Evolutionary conservation across 2,329 filamentous ascomycete genomes (phyloP), one percentile per base, ranked within the genome.

Genomic region (Cytospora leucostoma): DNA sequence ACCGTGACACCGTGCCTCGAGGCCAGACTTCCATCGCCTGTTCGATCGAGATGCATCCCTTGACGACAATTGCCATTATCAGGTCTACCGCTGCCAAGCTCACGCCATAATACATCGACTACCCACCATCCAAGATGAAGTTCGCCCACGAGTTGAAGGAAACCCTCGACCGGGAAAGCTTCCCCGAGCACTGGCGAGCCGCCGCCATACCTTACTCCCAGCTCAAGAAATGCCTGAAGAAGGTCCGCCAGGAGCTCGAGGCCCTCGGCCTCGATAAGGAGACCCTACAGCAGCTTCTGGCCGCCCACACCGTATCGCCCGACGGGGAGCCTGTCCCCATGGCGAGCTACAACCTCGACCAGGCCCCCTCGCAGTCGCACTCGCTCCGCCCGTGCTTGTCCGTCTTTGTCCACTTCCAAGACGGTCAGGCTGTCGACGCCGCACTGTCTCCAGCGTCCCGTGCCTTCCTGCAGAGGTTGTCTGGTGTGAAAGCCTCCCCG

Each of bases 221-320:
- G 74, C 84, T 96, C 62, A 96, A 96, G 77, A 96, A 96, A 78
- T 91, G 90, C 76, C 88, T 96, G 72, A 94, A 93, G 73, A 88
- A 88, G 72, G 88, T 96, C 56, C 85, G 88, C 67, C 78, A 79
- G 58, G 91, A 96, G 78, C 82, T 96, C 59, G 78, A 81, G 49
- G 81, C 83, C 38, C 78, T 94, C 15, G 92, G 92, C 8, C 84
- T 96, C 35, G 89, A 91, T 67, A 84, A 85, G 5, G 82, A 88
- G 11, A 92, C 89, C 1, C 78, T 96, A 61, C 82, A 86, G 54
- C 83, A 84, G 63, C 81, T 95, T 34, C 80, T 90, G 61, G 79
- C 82, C 61, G 76, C 80, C 35, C 76, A 81, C 65, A 76, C 80
- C 70, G 74, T 79, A 63, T 78, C 79, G 19, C 76, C 78, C 44